Conservation (phyloP, 768 basidiomycete species). For the Pulveroboletus frians region DNA sequence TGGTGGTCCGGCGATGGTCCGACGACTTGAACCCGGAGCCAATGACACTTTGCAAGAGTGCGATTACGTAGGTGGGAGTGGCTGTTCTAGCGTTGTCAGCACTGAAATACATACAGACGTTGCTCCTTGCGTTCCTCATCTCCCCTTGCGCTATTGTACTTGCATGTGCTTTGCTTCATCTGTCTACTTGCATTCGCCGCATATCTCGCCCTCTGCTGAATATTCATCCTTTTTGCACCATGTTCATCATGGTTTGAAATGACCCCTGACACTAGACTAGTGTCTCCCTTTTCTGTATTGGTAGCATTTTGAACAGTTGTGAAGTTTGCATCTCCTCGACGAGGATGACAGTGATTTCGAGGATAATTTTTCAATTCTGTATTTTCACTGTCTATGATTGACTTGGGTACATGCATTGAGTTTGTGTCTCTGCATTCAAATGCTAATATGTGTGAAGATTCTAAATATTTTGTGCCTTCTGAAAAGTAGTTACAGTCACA, state of each 20-base stretch:
- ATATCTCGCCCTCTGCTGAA: neutral
- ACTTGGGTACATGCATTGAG: too few species aligned
- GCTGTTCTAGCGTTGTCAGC: neutral
- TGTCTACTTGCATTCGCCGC: neutral
- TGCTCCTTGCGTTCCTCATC: neutral
- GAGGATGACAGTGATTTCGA: neutral
- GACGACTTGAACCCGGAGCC: constrained; percentile 4
- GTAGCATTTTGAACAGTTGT: neutral
- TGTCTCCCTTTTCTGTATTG: neutral
- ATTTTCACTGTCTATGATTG: neutral
- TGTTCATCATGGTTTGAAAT: neutral
- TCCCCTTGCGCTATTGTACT: neutral
- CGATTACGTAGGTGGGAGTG: neutral
- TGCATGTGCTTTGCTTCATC: neutral
- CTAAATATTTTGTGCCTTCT: too few species aligned
- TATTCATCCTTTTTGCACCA: neutral
- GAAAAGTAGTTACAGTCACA: too few species aligned
- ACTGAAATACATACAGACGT: neutral
- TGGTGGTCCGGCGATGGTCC: constrained; percentile 25
- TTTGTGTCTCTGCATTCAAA: too few species aligned
- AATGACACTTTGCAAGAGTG: neutral
- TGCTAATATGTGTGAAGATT: too few species aligned
- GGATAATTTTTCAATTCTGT: neutral
- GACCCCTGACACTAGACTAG: neutral
- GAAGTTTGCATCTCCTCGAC: neutral